phyloP scores from a whole-genome alignment of 768 basidiomycete species.

The Paxillus rubicundulus region DNA sequence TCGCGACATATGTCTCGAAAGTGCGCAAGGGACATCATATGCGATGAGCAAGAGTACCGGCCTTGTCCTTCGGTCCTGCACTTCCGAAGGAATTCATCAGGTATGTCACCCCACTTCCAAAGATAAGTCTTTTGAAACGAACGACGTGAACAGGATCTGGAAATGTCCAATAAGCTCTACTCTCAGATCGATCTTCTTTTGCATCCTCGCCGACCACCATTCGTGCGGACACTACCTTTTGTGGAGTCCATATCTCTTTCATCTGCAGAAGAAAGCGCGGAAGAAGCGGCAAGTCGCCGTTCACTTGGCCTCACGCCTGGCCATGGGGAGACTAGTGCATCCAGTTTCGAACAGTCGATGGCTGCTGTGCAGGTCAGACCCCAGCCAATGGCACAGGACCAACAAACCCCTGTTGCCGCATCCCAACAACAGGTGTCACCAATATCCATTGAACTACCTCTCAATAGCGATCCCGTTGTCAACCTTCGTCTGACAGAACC shows the following conservation, averaged over 20 bases:
- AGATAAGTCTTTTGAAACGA: neutral
- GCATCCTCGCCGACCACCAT: conserved; percentile 78
- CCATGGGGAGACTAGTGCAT: neutral
- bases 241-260: conserved; percentile 62
- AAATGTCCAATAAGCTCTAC: conserved; percentile 21
- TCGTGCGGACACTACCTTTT: conserved; percentile 64
- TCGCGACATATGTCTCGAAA: conserved; percentile 45
- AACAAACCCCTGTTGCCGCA: neutral
- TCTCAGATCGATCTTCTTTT: conserved; percentile 58
- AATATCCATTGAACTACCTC: neutral
- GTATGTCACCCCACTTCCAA: conserved; percentile 24
- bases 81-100: conserved; percentile 21
- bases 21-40: conserved; percentile 53
- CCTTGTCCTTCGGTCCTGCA: conserved; percentile 47
- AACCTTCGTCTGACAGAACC: neutral
- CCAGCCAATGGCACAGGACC: neutral
- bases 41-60: conserved; percentile 61
- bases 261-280: conserved; percentile 58
- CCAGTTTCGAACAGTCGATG: conserved; percentile 1
- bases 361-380: neutral
- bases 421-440: neutral
- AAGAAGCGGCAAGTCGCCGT: conserved; percentile 52
- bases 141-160: conserved; percentile 14
- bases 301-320: conserved; percentile 36
- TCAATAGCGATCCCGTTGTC: neutral